A percentile compares a stretch with the other conserved stretches of the same genome.
Evolutionary conservation across 495 filamentous ascomycete genomes (phyloP).

Genomic region (Neurospora sp.): DNA sequence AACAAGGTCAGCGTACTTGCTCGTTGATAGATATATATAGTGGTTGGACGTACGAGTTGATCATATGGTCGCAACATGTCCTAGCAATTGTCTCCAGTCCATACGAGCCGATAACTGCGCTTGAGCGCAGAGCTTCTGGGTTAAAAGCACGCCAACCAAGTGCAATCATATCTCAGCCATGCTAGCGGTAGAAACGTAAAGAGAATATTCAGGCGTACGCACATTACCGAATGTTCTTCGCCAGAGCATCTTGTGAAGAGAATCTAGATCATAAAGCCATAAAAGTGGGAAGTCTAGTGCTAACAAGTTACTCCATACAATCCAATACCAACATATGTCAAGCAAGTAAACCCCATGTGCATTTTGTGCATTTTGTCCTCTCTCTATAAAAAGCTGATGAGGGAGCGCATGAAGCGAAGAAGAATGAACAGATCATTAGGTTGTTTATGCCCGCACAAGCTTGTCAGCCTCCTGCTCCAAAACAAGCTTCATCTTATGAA

Average conservation of each 20-base stretch:
- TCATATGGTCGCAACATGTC: not conserved
- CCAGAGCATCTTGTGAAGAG: not conserved
- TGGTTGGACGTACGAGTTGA: not conserved
- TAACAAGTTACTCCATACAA: not conserved
- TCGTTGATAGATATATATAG: not conserved
- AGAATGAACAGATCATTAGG: not conserved
- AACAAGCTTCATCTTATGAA: conserved; percentile 71
- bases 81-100: not conserved
- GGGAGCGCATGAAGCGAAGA: not conserved
- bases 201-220: not conserved
- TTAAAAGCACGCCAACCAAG: not conserved
- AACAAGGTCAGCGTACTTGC: not conserved
- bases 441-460: conserved; percentile 39
- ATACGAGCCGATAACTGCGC: not conserved
- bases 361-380: not conserved
- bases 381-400: not conserved
- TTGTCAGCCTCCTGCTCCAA: conserved; percentile 75
- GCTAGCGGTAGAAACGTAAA: not conserved
- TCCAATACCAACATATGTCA: not conserved
- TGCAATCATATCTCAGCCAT: not conserved
- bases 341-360: not conserved
- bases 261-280: not conserved
- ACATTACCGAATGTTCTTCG: not conserved
- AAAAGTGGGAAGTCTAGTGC: not conserved
- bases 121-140: not conserved